These are phyloP conservation scores for Boletus austroedulis DNA, from an alignment of 1,284 basidiomycete species.

Conservation along the genomic window DNA sequence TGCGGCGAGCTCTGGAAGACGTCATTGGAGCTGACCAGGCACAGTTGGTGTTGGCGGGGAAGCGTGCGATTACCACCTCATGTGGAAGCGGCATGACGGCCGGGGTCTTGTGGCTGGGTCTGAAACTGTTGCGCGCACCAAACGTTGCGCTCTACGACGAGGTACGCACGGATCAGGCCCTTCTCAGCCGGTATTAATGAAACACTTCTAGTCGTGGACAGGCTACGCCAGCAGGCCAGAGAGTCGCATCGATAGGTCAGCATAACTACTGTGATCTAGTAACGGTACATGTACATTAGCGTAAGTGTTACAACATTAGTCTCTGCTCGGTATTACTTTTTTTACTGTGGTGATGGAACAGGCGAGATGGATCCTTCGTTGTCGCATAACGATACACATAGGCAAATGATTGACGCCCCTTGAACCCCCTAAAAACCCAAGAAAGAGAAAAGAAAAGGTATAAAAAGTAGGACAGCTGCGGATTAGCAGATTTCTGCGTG, in stretches of 20 bases:
- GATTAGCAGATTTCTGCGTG: slow-evolving; percentile 30
- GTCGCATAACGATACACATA: slow-evolving; percentile 27
- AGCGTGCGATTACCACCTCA: slow-evolving; percentile 61
- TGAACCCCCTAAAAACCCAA: slow-evolving; percentile 14
- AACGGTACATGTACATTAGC: slow-evolving; percentile 21
- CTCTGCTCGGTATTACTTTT: slow-evolving; percentile 20
- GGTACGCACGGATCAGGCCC: slow-evolving; percentile 43
- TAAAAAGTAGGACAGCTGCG: not conserved
- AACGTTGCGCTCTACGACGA: slow-evolving; percentile 80
- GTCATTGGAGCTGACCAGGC: slow-evolving; percentile 58
- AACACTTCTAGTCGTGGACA: slow-evolving; percentile 67
- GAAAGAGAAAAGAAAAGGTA: not conserved
- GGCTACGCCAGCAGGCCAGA: slow-evolving; percentile 71
- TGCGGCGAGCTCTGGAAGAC: slow-evolving; percentile 59
- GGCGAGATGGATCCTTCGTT: slow-evolving; percentile 4
- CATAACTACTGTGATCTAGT: slow-evolving; percentile 13
- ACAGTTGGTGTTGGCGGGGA: slow-evolving; percentile 55
- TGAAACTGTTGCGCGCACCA: slow-evolving; percentile 63
- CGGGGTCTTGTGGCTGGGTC: slow-evolving; percentile 85
- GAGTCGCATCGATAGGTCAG: slow-evolving; percentile 57
- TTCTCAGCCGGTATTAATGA: slow-evolving; percentile 18
- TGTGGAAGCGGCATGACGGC: slow-evolving; percentile 99
- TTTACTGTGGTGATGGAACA: no score
- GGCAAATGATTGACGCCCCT: slow-evolving; percentile 17
- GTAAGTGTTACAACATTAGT: slow-evolving; percentile 35